These are phyloP conservation scores for Danielozyma ontarioensis DNA, from an alignment of 805 yeast species.

Conservation along the genomic window DNA sequence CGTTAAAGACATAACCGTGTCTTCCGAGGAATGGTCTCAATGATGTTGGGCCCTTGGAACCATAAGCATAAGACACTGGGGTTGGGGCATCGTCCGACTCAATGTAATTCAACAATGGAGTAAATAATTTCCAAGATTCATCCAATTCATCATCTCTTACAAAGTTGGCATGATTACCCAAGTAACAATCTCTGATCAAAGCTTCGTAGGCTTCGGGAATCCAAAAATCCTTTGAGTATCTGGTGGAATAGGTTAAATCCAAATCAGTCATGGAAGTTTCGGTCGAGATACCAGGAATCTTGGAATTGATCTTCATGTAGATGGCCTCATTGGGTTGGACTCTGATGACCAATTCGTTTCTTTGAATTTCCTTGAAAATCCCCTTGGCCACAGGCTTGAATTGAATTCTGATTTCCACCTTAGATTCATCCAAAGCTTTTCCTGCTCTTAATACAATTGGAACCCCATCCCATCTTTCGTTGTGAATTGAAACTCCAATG, in stretches of 20 bases:
- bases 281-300: constrained; percentile 87
- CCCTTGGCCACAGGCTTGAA: constrained; percentile 83
- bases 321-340: constrained; percentile 94
- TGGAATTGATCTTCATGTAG: constrained; percentile 87
- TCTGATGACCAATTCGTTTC: constrained; percentile 91
- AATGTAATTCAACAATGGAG: constrained; percentile 78
- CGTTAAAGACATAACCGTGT: constrained; percentile 70
- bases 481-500: constrained; percentile 66
- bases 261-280: constrained; percentile 82
- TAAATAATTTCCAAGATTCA: constrained; percentile 86
- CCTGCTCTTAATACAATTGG: constrained; percentile 96
- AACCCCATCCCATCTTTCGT: constrained; percentile 98
- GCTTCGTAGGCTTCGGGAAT: constrained; percentile 99
- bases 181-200: constrained; percentile 80
- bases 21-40: constrained; percentile 56
- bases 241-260: constrained; percentile 76
- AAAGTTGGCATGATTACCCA: constrained; percentile 94
- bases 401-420: constrained; percentile 93
- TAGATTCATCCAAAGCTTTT: constrained; percentile 90
- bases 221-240: constrained; percentile 80
- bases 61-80: constrained; percentile 75
- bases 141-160: constrained; percentile 98
- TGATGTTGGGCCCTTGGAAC: constrained; percentile 80
- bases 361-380: constrained; percentile 71
- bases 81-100: constrained; percentile 67